Evolutionary conservation across 2,329 filamentous ascomycete genomes (phyloP), one percentile per base, ranked within the genome.

Genomic region (Botrytis fragariae): DNA sequence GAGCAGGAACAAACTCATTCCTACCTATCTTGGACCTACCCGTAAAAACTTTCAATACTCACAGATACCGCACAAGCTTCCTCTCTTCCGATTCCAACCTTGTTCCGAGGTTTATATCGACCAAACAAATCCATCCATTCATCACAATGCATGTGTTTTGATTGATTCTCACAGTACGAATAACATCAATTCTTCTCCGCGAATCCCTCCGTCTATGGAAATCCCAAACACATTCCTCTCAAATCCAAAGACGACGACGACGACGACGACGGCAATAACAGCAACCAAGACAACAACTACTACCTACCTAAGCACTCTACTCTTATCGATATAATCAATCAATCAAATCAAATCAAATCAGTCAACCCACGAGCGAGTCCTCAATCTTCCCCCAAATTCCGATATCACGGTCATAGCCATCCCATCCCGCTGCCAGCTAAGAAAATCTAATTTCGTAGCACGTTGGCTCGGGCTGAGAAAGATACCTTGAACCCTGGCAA

Each of bases 381-480:
- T 54, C n/a, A 20, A 10, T 39, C 35, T 18, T 54, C n/a, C 16
- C 35, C 6, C 5, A 64, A 32, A 45, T 35, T 32, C 64, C 64
- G 45, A 39, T 32, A 67, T 67, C 64, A 67, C 35, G 32, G 64
- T 68, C 64, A 68, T 42, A 68, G 64, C 64, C 64, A 22, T 39
- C 45, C 61, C 60, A 42, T 37, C 3, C 64, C 48, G 35, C 48
- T n/a, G 35, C 32, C 64, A 68, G 48, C 51, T n/a, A 37, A 42
- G 51, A 37, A 68, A 29, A 54, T 67, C 22, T 51, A 65, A 48
- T 65, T 48, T 65, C 39, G 63, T 51, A 51, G 12, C 44, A 65
- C 63, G 44, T 63, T 63, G 25, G 61, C 61, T 42, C 61, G 25
- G 60, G 44, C 63, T 67, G 22, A 29, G 48, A 29, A 37, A 51